phyloP scores from a whole-genome alignment of 2,329 filamentous ascomycete genomes.

The Phyllosticta citriasiana region DNA sequence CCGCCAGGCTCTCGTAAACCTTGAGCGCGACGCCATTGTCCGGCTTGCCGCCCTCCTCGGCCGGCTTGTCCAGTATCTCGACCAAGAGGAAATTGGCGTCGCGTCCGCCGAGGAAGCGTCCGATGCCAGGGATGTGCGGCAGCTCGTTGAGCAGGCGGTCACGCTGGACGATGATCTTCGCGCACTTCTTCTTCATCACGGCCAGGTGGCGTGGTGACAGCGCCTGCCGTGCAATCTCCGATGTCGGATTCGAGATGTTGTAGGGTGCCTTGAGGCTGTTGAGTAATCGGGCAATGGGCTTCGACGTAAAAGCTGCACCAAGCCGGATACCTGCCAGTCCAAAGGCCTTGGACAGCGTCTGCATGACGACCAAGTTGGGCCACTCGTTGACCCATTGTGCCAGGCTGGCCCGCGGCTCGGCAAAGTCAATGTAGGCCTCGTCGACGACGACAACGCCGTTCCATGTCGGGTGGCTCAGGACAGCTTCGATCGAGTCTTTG shows the following conservation, averaged over 20 bases:
- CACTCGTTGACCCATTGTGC: slow-evolving; percentile 88
- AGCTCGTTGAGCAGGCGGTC: slow-evolving; percentile 66
- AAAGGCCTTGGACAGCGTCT: slow-evolving; percentile 97
- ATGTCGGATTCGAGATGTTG: slow-evolving; percentile 85
- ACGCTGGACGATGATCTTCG: slow-evolving; percentile 64
- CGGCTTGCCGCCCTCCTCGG: slow-evolving; percentile 51
- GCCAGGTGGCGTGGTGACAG: slow-evolving; percentile 57
- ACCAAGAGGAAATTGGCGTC: slow-evolving; percentile 86
- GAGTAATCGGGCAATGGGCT: slow-evolving; percentile 65
- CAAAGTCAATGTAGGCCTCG: slow-evolving; percentile 95
- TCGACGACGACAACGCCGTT: slow-evolving; percentile 91
- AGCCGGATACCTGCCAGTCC: slow-evolving; percentile 88
- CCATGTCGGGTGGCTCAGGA: slow-evolving; percentile 83
- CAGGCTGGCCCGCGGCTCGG: slow-evolving; percentile 65
- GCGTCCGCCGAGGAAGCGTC: slow-evolving; percentile 67
- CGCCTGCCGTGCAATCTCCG: slow-evolving; percentile 65
- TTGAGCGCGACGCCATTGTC: slow-evolving; percentile 69
- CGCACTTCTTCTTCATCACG: slow-evolving; percentile 61
- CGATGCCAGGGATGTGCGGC: slow-evolving; percentile 66
- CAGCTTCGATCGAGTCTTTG: slow-evolving; percentile 60
- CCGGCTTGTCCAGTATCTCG: slow-evolving; percentile 63
- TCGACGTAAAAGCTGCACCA: slow-evolving; percentile 71
- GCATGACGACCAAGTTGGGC: slow-evolving; percentile 95
- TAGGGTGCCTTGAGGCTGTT: slow-evolving; percentile 96
- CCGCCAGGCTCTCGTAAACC: slow-evolving; percentile 63